phyloP scores from a whole-genome alignment of 2,329 filamentous ascomycete species.

The Zymoseptoria pseudotritici region DNA sequence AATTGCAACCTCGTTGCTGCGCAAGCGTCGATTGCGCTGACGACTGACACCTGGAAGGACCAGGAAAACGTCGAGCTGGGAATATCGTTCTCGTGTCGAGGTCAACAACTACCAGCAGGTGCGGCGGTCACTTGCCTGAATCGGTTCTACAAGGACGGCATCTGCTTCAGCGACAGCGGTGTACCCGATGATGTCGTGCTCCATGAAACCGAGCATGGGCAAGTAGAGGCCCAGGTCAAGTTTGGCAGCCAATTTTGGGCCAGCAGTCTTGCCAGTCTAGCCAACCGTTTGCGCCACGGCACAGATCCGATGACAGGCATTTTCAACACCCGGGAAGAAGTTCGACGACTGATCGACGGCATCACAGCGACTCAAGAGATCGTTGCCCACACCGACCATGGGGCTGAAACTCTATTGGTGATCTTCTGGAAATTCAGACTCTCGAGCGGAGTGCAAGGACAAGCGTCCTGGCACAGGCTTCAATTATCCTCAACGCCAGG shows the following conservation, averaged over 20 bases:
- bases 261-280: conserved; percentile 28
- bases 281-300: conserved; percentile 9
- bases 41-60: conserved; percentile 30
- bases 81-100: conserved; percentile 26
- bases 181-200: background rate
- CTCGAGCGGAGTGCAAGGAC: conserved; percentile 15
- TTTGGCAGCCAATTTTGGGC: conserved; percentile 43
- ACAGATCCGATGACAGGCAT: conserved; percentile 4
- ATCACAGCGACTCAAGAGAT: conserved; percentile 39
- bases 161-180: conserved; percentile 11
- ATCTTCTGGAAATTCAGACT: conserved; percentile 26
- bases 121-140: conserved; percentile 19
- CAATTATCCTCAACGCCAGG: conserved; percentile 11
- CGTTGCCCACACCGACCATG: conserved; percentile 27
- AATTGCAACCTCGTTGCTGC: conserved; percentile 34
- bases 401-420: conserved; percentile 23
- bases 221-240: conserved; percentile 24
- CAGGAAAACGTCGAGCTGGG: conserved; percentile 28
- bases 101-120: conserved; percentile 14
- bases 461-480: conserved; percentile 24
- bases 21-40: conserved; percentile 36
- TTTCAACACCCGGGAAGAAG: conserved; percentile 12
- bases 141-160: conserved; percentile 21
- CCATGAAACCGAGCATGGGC: background rate
- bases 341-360: conserved; percentile 27